Evolutionary conservation across 495 filamentous ascomycete species (phyloP), one percentile per base, ranked within the genome.

Genomic region (Hyaloscypha finlandica): DNA sequence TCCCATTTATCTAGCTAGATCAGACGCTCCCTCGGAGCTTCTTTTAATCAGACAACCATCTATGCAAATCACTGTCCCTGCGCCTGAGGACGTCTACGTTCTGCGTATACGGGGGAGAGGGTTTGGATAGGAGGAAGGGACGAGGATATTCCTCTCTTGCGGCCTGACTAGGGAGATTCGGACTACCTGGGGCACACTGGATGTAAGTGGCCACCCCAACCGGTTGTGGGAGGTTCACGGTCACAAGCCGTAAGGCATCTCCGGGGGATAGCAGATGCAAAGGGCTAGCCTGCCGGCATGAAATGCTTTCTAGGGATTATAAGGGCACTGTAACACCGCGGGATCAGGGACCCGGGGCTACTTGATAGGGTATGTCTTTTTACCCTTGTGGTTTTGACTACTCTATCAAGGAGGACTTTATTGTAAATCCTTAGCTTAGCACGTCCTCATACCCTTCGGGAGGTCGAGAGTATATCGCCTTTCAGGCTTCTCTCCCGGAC

Each of bases 291-390:
- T 37, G 3, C 3, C 35, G 35, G 35, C 52, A 2, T 58, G 53
- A 65, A 65, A 39, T 65, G 63, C 33, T 65, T 65, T 58, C 63
- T 65, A 6, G 29, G 53, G 63, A 58, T 1, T 58, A 65, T 37
- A 37, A 58, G 33, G 63, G 63, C 53, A 65, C 25, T 25, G 25
- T 25, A 25, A 25, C 25, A 25, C 25, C 25, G 25, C 25, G 25
- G 25, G 25, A 25, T 25, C 2, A 25, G 25, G 25, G 25, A 25
- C 25, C 25, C 25, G 25, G 25, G 63, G 53, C 63, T 65, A 31
- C 22, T 32, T 65, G 45, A 58, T 37, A 25, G 57, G 30, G 53
- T 2, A 37, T 12, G 63, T 58, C 53, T 58, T 58, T 65, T 65
- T 65, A 3, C 53, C 33, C 53, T 65, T 65, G 63, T 65, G 33